Evolutionary conservation across 2,329 filamentous ascomycete species (phyloP), one percentile per base, ranked within the genome.

Genomic region (Xylariaceae sp.): DNA sequence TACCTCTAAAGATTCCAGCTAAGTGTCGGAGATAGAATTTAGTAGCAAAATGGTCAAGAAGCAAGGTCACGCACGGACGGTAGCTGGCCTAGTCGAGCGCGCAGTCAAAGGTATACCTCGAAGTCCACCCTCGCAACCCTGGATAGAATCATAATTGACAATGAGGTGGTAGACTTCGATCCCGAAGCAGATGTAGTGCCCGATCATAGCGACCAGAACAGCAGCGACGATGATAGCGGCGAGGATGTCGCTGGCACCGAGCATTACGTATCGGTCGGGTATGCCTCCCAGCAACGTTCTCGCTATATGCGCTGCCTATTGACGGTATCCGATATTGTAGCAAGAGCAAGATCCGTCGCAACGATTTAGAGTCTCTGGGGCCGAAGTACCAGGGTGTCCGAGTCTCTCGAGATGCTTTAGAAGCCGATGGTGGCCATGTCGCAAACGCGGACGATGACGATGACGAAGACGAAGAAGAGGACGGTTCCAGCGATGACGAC

Each of bases 261-360:
- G 54, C 90, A 97, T 60, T 97, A 97, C 59, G 75, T 85, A 5
- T 6, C 41, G n/a, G 40, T 47, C 3, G 37, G 36, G 48, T 51
- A 41, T 19, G 69, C n/a, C n/a, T 24, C 21, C 7, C 11, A 11
- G 21, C 36, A 28, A 33, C 9, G 27, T 36, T 17, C 39, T 48
- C n/a, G 17, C 30, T 30, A 9, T 17, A 34, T 36, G 48, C 51
- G 26, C 43, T 9, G 13, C 2, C 3, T 13, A n/a, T n/a, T n/a
- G n/a, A n/a, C n/a, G n/a, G n/a, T n/a, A n/a, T n/a, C n/a, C n/a
- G n/a, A n/a, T n/a, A n/a, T n/a, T n/a, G 45, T 44, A 83, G 81
- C 14, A 92, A 89, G 70, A 92, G 84, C 66, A 90, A 85, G 59
- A 68, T 96, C 50, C 80, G 88, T 48, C 82, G 86, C 57, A 79